Percentiles rank a stretch among this genome's conserved stretches.
These are phyloP conservation scores for Neltuma alba DNA, from an alignment of 306 rosid genomes.

Conservation along the genomic window DNA sequence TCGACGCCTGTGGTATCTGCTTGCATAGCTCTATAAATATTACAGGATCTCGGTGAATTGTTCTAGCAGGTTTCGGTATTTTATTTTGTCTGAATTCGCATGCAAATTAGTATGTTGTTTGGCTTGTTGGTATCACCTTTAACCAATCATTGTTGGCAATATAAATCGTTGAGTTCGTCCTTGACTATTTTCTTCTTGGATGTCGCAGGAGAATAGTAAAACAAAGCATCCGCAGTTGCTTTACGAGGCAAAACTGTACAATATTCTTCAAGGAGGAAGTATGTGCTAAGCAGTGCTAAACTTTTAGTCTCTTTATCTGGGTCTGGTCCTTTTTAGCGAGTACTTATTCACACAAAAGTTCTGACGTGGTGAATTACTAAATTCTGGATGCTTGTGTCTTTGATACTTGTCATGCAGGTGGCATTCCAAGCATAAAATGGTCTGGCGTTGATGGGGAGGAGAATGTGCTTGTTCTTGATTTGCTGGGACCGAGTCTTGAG, in stretches of 20 bases:
- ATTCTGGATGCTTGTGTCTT: not conserved
- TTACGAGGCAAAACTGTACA: constrained; percentile 90
- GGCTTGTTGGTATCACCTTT: not conserved
- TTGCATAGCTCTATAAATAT: not conserved
- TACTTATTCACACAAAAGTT: not conserved
- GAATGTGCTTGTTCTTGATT: constrained; percentile 60
- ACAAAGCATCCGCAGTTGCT: constrained; percentile 96
- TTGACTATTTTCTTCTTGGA: not conserved
- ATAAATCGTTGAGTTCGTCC: not conserved
- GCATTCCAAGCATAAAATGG: constrained; percentile 60
- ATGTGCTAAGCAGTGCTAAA: constrained; percentile 34
- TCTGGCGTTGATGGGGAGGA: constrained; percentile 59
- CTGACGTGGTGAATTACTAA: not conserved
- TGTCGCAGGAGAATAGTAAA: constrained; percentile 80
- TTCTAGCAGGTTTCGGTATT: not conserved
- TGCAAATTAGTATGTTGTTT: not conserved
- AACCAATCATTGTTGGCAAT: not conserved
- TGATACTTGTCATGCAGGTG: constrained; percentile 39
- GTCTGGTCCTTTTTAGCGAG: not conserved
- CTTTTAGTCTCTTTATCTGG: not conserved
- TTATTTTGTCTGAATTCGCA: not conserved
- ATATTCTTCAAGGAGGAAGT: constrained; percentile 97
- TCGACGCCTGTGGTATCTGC: not conserved
- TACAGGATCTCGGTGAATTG: not conserved
- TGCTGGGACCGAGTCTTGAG: constrained; percentile 71